A percentile compares a stretch with the other conserved stretches of the same genome.
Conservation (phyloP, 202 grass and related monocot genomes). For the Eragrostis tef region DNA sequence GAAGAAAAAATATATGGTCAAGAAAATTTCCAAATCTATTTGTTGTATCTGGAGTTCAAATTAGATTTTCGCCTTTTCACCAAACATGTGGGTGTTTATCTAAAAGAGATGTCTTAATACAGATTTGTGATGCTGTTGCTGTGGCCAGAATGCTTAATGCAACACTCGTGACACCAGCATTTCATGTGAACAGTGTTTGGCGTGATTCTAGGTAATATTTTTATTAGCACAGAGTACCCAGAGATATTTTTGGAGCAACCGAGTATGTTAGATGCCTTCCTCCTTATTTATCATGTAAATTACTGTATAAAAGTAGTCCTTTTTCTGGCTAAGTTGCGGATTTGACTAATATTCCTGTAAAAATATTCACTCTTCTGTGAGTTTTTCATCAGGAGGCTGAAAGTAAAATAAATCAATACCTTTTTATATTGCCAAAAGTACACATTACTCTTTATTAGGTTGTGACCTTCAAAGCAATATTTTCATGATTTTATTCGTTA, state of each 20-base stretch:
- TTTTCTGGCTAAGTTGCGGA: neutral
- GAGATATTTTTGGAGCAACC: constrained; percentile 22
- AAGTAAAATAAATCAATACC: constrained; percentile 1
- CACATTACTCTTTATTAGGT: neutral
- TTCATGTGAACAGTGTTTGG: constrained; percentile 96
- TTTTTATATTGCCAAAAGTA: neutral
- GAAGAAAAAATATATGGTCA: neutral
- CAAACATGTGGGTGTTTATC: constrained; percentile 2
- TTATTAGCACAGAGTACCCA: constrained; percentile 20
- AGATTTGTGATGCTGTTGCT: constrained; percentile 94
- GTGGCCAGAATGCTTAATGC: constrained; percentile 88
- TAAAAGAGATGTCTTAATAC: constrained; percentile 45
- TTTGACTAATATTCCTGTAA: neutral
- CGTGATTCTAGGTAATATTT: constrained; percentile 79
- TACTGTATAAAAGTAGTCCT: neutral
- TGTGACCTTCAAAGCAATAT: constrained; percentile 3
- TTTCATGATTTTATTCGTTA: neutral
- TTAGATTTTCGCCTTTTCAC: constrained; percentile 15
- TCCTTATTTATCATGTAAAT: constrained; percentile 21
- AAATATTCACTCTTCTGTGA: constrained; percentile 18
- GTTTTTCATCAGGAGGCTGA: neutral
- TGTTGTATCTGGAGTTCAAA: constrained; percentile 1
- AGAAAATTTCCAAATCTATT: neutral
- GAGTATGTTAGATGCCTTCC: neutral
- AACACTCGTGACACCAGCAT: constrained; percentile 81